These are phyloP conservation scores for Aspergillus saccharolyticus DNA, from an alignment of 495 filamentous ascomycete species.

Conservation along the genomic window DNA sequence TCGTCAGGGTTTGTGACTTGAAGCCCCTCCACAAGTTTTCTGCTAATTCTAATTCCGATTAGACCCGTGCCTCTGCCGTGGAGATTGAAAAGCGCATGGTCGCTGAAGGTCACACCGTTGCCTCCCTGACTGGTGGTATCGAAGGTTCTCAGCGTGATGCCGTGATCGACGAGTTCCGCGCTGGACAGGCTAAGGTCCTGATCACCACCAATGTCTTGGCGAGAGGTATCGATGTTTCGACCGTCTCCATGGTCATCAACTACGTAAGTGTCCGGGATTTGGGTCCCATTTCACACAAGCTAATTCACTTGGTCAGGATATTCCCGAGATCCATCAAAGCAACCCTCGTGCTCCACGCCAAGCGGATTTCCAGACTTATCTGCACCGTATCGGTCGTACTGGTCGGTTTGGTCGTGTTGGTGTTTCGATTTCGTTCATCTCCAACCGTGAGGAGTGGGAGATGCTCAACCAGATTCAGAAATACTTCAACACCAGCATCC, in stretches of 20 bases:
- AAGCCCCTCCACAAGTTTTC: not conserved
- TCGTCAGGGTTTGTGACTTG: constrained; percentile 65
- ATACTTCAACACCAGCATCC: constrained; percentile 59
- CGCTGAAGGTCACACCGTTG: constrained; percentile 84
- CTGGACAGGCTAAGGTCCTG: constrained; percentile 85
- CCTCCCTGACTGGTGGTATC: constrained; percentile 77
- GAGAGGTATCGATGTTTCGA: constrained; percentile 94
- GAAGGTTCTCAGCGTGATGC: constrained; percentile 78
- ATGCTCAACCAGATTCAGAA: constrained; percentile 71
- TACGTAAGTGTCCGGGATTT: constrained; percentile 48
- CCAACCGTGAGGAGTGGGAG: constrained; percentile 67
- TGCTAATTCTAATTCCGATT: constrained; percentile 12
- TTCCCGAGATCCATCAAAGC: constrained; percentile 41
- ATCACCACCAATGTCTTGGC: constrained; percentile 97
- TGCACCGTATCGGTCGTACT: constrained; percentile 96
- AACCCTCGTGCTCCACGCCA: constrained; percentile 24
- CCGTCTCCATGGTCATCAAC: constrained; percentile 96
- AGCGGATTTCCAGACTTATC: constrained; percentile 87
- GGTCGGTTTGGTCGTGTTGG: constrained; percentile 97
- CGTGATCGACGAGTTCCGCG: constrained; percentile 84
- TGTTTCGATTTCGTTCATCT: constrained; percentile 87
- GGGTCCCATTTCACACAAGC: not conserved
- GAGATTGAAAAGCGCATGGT: constrained; percentile 83
- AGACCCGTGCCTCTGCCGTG: constrained; percentile 75
- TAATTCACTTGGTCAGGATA: constrained; percentile 40